Percentiles rank a stretch among this genome's conserved stretches.
phyloP scores from a whole-genome alignment of 140 eudicot genomes.

The Oenanthe javanica region DNA sequence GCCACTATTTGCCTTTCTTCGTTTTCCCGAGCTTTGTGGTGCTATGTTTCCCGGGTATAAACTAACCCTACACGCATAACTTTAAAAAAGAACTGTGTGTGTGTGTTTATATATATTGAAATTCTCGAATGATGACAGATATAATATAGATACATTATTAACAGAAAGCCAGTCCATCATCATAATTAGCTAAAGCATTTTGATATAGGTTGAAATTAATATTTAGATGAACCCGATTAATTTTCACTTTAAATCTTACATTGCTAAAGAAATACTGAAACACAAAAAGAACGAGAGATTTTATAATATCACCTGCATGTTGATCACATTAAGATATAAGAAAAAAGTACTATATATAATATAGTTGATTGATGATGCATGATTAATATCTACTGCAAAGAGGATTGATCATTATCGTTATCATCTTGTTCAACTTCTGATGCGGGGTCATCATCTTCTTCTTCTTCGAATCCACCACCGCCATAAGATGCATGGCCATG shows the following conservation, averaged over 20 bases:
- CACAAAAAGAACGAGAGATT: neutral
- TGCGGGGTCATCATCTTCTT: conserved; percentile 25
- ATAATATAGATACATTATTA: neutral
- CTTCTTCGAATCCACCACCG: conserved; percentile 39
- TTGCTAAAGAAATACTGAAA: neutral
- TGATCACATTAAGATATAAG: neutral
- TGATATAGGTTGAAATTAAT: neutral
- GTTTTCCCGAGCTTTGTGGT: conserved; percentile 35
- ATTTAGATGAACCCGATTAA: neutral
- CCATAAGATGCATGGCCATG: conserved; percentile 48
- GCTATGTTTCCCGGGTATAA: conserved; percentile 16
- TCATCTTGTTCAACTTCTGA: conserved; percentile 38
- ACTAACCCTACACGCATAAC: neutral
- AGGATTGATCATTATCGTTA: neutral
- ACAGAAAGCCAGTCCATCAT: neutral
- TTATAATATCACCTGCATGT: neutral
- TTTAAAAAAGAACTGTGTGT: neutral
- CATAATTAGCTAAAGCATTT: neutral
- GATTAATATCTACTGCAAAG: neutral
- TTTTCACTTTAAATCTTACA: neutral
- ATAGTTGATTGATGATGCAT: neutral
- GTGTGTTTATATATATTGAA: neutral
- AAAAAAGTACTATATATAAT: no score
- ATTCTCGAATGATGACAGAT: neutral
- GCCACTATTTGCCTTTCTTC: neutral